Conservation (phyloP, 345 rosid genomes). For the Brassica carinata region DNA sequence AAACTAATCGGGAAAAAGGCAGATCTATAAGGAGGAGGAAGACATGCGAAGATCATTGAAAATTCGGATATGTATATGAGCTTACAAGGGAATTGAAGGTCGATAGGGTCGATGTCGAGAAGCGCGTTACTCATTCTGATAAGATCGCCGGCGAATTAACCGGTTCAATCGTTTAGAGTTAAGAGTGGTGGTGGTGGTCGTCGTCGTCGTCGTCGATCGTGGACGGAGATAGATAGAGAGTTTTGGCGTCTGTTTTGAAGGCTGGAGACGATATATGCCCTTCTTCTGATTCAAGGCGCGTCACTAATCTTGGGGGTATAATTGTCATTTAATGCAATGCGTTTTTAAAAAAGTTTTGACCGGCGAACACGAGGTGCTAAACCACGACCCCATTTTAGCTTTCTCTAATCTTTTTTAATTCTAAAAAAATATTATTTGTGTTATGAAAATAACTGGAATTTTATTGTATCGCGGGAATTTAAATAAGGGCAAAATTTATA, state of each 20-base stretch:
- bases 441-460: too few species aligned
- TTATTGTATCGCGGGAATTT: too few species aligned
- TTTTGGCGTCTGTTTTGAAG: constrained; percentile 7
- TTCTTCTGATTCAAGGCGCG: neutral
- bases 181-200: neutral
- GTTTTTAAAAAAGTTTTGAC: neutral
- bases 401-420: too few species aligned
- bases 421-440: too few species aligned
- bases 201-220: constrained; percentile 7
- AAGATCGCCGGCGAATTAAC: constrained; percentile 28
- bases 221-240: constrained; percentile 2
- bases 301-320: neutral
- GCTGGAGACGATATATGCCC: constrained; percentile 21
- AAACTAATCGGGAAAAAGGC: neutral
- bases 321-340: neutral
- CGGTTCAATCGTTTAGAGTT: neutral
- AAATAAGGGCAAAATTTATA: too few species aligned
- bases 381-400: neutral
- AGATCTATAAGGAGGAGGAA: constrained; percentile 24
- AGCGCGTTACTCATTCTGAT: constrained; percentile 67
- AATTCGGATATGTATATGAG: neutral
- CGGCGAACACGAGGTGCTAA: constrained; percentile 13
- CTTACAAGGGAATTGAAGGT: constrained; percentile 80
- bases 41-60: neutral
- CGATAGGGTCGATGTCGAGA: constrained; percentile 69